phyloP scores from a whole-genome alignment of 768 basidiomycete genomes.

The Lepiota venenata region DNA sequence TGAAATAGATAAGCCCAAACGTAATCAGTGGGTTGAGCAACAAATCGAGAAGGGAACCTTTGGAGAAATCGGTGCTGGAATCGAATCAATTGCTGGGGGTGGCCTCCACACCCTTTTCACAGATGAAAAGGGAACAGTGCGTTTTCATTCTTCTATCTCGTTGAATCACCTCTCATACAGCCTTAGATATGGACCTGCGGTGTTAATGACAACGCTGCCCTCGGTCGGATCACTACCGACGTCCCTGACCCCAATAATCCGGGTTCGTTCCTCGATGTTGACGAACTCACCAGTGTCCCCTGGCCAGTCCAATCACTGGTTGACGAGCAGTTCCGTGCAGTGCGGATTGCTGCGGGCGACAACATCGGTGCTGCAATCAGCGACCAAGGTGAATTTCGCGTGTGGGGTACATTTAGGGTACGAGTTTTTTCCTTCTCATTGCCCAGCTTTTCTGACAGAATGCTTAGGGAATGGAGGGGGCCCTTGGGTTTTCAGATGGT shows the following conservation, averaged over 20 bases:
- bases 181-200: constrained; percentile 83
- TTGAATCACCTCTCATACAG: constrained; percentile 6
- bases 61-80: constrained; percentile 70
- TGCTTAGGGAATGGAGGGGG: constrained; percentile 67
- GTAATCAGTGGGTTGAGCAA: constrained; percentile 74
- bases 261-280: constrained; percentile 51
- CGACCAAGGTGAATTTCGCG: constrained; percentile 73
- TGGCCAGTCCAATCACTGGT: constrained; percentile 66
- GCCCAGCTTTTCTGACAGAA: not conserved
- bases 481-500: constrained; percentile 78
- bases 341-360: constrained; percentile 81
- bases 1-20: constrained; percentile 74
- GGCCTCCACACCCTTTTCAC: constrained; percentile 89
- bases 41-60: constrained; percentile 70
- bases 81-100: constrained; percentile 78
- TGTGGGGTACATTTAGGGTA: constrained; percentile 91
- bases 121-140: constrained; percentile 86
- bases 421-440: constrained; percentile 20
- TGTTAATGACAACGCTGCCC: constrained; percentile 85
- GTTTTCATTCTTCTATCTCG: constrained; percentile 27
- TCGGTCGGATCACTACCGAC: constrained; percentile 71
- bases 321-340: constrained; percentile 81
- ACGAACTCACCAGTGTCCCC: constrained; percentile 53
- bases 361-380: constrained; percentile 85
- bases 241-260: constrained; percentile 61